Evolutionary conservation across 805 yeast genomes (phyloP).

Genomic region (Candida nemodendra): DNA sequence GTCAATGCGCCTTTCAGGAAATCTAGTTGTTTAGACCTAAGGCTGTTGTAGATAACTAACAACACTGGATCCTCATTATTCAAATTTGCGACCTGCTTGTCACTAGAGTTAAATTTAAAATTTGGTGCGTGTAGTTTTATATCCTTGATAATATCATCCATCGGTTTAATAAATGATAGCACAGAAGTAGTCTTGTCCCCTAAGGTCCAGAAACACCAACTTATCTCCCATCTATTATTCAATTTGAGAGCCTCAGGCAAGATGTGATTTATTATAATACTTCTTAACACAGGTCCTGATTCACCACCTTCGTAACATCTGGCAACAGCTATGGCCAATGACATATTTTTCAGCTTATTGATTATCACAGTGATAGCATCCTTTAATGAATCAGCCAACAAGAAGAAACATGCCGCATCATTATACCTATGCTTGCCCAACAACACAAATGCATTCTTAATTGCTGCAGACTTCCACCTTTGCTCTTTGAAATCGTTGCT

Average conservation of each 20-base stretch:
- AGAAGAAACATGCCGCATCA: conserved; percentile 88
- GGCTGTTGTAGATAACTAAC: conserved; percentile 58
- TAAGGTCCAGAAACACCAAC: conserved; percentile 77
- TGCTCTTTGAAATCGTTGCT: conserved; percentile 69
- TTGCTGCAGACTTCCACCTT: conserved; percentile 86
- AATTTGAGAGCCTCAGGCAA: conserved; percentile 54
- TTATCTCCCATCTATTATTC: conserved; percentile 80
- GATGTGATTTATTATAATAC: conserved; percentile 48
- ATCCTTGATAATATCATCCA: conserved; percentile 36
- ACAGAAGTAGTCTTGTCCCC: conserved; percentile 50
- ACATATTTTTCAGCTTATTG: conserved; percentile 62
- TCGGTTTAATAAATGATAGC: conserved; percentile 62
- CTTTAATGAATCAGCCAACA: conserved; percentile 69
- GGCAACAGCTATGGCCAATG: conserved; percentile 78
- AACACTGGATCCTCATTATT: conserved; percentile 76
- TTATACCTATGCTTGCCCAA: conserved; percentile 82
- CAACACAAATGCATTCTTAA: conserved; percentile 88
- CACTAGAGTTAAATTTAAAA: conserved; percentile 38
- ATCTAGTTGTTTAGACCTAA: conserved; percentile 52
- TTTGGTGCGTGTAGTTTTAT: conserved; percentile 29
- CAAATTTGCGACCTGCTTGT: conserved; percentile 17
- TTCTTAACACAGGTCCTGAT: conserved; percentile 50
- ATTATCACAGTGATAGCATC: conserved; percentile 79
- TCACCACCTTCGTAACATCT: conserved; percentile 67
- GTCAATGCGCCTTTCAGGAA: conserved; percentile 51